Base-by-base conservation (phyloP, 1,284 basidiomycete genomes). In the Cutaneotrichosporon spelunceum region DNA sequence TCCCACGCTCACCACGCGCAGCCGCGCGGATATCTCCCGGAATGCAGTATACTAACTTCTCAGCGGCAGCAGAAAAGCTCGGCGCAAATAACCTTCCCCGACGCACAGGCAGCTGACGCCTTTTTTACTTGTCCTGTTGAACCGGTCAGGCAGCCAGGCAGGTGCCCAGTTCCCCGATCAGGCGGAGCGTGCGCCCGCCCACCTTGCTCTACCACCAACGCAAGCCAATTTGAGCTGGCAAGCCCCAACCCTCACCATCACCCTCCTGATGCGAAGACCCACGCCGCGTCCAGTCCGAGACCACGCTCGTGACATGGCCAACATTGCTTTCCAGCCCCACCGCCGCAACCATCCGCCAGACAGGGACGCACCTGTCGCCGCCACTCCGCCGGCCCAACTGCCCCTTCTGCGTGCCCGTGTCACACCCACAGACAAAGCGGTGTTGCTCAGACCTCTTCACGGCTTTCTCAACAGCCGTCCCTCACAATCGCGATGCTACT, bases 351-450 rank as follows among this genome's bases (percentile, higher is more conserved):
- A 16, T 4, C 39, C 39, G 19, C n/a, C 19, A 33, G 8, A 7
- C 30, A 42, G 19, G 39, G 19, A n/a, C 19, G 19, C 39, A 19
- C 16, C 34, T 42, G 7, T n/a, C 16, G 39, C 39, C 19, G 39
- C 3, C 16, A 19, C 4, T 19, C 36, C 13, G 30, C 30, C 8
- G 8, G 30, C 30, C 30, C 30, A 11, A 9, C 30, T 9, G 1
- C 30, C 30, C 30, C 30, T 33, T 33, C 44, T 9, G 16, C n/a
- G n/a, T 47, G 44, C 26, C 26, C 48, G 16, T 50, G 19, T 30
- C 48, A 27, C 27, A 19, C 27, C 27, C 27, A 50, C 48, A n/a
- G 26, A 50, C 48, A 50, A 50, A 27, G 48, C 48, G 14, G 48
- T 30, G 48, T 50, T 27, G 26, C 48, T 27, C 48, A 27, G 48